A percentile compares a stretch with the other conserved stretches of the same genome.
Conservation (phyloP, 768 basidiomycete species). For the Brasilioporus rufonigricans region DNA sequence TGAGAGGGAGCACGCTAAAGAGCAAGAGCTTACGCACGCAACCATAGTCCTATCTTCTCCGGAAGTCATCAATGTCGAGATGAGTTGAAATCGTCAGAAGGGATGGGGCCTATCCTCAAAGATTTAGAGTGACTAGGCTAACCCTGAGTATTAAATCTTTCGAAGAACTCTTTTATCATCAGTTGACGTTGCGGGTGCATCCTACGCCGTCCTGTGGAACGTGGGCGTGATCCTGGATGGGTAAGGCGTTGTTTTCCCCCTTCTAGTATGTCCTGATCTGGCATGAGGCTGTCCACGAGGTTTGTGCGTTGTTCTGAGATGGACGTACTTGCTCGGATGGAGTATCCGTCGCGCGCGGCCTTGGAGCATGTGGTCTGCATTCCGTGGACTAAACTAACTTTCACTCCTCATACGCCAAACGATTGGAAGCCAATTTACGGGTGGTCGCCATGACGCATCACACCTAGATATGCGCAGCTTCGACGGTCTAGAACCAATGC, state of each 20-base stretch:
- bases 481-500: not conserved
- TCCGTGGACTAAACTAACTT: no score
- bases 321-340: not conserved
- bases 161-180: constrained; percentile 3
- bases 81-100: not conserved
- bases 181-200: not conserved
- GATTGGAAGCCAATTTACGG: not conserved
- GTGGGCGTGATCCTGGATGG: not conserved
- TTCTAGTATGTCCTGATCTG: not conserved
- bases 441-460: not conserved
- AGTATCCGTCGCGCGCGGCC: not conserved
- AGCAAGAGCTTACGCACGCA: constrained; percentile 11
- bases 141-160: not conserved
- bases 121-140: not conserved
- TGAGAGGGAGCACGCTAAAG: constrained; percentile 1
- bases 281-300: constrained; percentile 15
- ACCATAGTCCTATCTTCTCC: constrained; percentile 15
- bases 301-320: constrained; percentile 1
- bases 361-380: not conserved
- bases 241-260: not conserved
- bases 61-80: constrained; percentile 4
- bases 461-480: not conserved
- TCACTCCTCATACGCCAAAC: not conserved
- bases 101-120: not conserved
- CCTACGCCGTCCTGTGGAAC: not conserved